Base-by-base conservation (phyloP, 2,329 filamentous ascomycete genomes). In the Scortechinia acanthostroma region DNA sequence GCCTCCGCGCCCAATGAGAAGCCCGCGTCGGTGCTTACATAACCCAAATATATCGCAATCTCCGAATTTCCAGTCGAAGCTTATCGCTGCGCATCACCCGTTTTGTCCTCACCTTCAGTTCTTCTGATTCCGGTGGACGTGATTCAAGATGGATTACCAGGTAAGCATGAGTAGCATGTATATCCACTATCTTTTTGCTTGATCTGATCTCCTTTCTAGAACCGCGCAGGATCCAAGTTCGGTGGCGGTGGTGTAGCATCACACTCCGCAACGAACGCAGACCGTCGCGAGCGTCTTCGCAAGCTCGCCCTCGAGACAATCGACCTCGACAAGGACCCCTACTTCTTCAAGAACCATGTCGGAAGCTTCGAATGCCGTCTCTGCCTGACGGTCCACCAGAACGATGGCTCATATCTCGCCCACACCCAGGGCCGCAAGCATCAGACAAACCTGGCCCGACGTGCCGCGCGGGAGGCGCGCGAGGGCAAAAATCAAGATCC, bases 271-370 rank as follows among this genome's bases (percentile, higher is more conserved):
- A 95, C 90, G 50, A 97, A 97, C 66, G 91, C 93, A 52, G 93
- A 97, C 77, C 89, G 93, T 48, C 88, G 93, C 62, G 93, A 98
- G 67, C 91, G 93, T 51, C 85, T 98, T 30, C 90, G 91, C 65
- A 96, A 96, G 72, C 90, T 98, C 60, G 93, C 93, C 47, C 88
- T 98, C 59, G 93, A 98, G 70, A 94, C 90, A 46, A 98, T 98
- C 74, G 91, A 97, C 71, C 87, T 97, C 51, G 93, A 97, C 70
- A 97, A 96, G 70, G 93, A 98, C 70, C 93, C 93, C 0, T 98
- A 97, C 78, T 96, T 97, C 74, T 98, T 98, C 83, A 95, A 95
- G 66, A 98, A 98, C 74, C 91, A 98, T 67, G 88, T 97, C 57
- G 93, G 93, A 59, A 93, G 86, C 59, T 98, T 96, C 68, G 93